Base-by-base conservation (phyloP, 768 basidiomycete genomes). In the Kwoniella bestiolae region DNA sequence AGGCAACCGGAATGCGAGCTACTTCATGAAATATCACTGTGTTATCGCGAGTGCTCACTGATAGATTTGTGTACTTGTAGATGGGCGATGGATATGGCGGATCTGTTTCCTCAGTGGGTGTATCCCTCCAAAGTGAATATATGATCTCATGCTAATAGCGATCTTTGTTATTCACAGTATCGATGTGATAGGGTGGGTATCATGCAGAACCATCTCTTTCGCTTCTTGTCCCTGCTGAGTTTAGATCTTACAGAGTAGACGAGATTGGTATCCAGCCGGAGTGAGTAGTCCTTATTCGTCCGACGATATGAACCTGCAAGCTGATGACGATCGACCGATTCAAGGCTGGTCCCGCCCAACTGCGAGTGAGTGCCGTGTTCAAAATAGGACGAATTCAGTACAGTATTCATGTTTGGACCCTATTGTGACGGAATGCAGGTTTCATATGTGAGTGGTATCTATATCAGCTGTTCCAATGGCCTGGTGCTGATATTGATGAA, bases 321-420 rank as follows among this genome's bases (percentile, higher is more conserved):
- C n/a, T n/a, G n/a, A n/a, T 41, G 12, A 41, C 38, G 12, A 41
- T 41, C 38, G n/a, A n/a, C n/a, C n/a, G n/a, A n/a, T n/a, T n/a
- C n/a, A n/a, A 55, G 52, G 5, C 31, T 51, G 47, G 29, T 59
- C 12, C 53, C 57, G 21, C 55, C 51, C 51, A 69, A 56, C 45
- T 72, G 71, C 66, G 56, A 21, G 67, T 60, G n/a, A n/a, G 45
- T 55, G 3, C 8, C n/a, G n/a, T n/a, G n/a, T n/a, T n/a, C n/a
- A n/a, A n/a, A n/a, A n/a, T n/a, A n/a, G 45, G 23, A 47, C n/a
- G 45, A n/a, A 21, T 21, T 21, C n/a, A n/a, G n/a, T n/a, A n/a
- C n/a, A n/a, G n/a, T n/a, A n/a, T n/a, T n/a, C n/a, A n/a, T n/a
- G n/a, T n/a, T n/a, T n/a, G n/a, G n/a, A n/a, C n/a, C n/a, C n/a